phyloP scores from a whole-genome alignment of 176 grass and related monocot species.

The Zoysia pacifica region DNA sequence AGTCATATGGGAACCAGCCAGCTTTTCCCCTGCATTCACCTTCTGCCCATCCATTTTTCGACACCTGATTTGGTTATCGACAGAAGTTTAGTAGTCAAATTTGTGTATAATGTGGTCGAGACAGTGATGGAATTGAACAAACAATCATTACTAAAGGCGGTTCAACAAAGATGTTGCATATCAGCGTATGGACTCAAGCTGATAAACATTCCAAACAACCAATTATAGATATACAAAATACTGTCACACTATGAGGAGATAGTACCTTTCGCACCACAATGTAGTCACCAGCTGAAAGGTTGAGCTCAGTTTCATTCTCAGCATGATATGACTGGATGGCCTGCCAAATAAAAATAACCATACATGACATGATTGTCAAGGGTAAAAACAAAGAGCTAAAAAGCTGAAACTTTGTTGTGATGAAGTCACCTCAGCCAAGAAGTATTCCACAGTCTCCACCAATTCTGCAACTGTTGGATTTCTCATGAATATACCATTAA shows the following conservation, averaged over 20 bases:
- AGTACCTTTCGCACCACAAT: slow-evolving; percentile 89
- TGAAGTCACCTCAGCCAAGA: slow-evolving; percentile 78
- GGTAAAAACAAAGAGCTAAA: slow-evolving; percentile 13
- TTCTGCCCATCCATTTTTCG: slow-evolving; percentile 98
- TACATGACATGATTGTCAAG: neutral
- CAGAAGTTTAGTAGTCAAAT: slow-evolving; percentile 1
- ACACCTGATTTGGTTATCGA: slow-evolving; percentile 55
- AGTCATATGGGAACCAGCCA: slow-evolving; percentile 83
- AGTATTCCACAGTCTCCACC: slow-evolving; percentile 71
- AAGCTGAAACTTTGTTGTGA: slow-evolving; percentile 17
- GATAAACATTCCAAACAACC: neutral
- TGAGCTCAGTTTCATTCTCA: slow-evolving; percentile 83
- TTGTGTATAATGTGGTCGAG: too few relatives aligned
- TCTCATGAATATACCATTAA: slow-evolving; percentile 71
- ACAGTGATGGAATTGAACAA: neutral
- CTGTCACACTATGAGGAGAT: neutral
- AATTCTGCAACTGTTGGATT: slow-evolving; percentile 58
- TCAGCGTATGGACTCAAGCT: neutral
- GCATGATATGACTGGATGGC: slow-evolving; percentile 83
- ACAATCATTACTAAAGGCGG: neutral
- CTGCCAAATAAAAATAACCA: slow-evolving; percentile 46
- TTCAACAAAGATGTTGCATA: neutral
- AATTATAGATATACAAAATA: neutral
- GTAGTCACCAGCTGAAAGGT: slow-evolving; percentile 82
- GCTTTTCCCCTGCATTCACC: slow-evolving; percentile 94